These are phyloP conservation scores for Pouteria campechiana DNA, from an alignment of 179 eudicot species.

Conservation along the genomic window DNA sequence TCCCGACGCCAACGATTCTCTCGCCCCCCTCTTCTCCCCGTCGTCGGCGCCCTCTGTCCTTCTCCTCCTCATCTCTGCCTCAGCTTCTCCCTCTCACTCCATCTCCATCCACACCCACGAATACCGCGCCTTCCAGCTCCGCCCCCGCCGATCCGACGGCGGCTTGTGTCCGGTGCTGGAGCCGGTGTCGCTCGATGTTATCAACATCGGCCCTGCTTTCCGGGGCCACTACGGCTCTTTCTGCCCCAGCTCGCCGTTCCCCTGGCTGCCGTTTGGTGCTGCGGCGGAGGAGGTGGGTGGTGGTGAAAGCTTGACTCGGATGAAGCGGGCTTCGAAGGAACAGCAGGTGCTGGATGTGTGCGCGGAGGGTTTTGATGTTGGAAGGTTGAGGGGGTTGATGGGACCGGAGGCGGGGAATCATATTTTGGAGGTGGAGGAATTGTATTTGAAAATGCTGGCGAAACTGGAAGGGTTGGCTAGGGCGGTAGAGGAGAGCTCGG, in stretches of 20 bases:
- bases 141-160: slow-evolving; percentile 1
- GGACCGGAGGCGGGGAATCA: slow-evolving; percentile 39
- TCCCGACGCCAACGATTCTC: slow-evolving; percentile 8
- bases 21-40: slow-evolving; percentile 2
- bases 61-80: slow-evolving; percentile 33
- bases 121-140: slow-evolving; percentile 43
- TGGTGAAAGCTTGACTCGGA: slow-evolving; percentile 14
- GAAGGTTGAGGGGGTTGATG: slow-evolving; percentile 34
- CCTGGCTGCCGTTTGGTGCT: slow-evolving; percentile 24
- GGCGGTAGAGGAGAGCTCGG: slow-evolving; percentile 43
- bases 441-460: slow-evolving; percentile 67
- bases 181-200: slow-evolving; percentile 27
- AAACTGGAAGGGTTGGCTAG: slow-evolving; percentile 39
- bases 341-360: slow-evolving; percentile 28
- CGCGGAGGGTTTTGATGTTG: slow-evolving; percentile 36
- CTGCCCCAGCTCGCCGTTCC: slow-evolving; percentile 40
- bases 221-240: slow-evolving; percentile 53
- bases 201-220: slow-evolving; percentile 71
- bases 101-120: slow-evolving; percentile 56
- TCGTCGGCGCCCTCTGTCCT: slow-evolving; percentile 19
- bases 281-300: slow-evolving; percentile 34
- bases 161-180: too few species aligned
- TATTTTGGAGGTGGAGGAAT: slow-evolving; percentile 41
- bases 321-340: slow-evolving; percentile 17
- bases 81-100: slow-evolving; percentile 35